Base-by-base conservation (phyloP, 352 stramenopile species). In the Globisporangium spinosum region DNA sequence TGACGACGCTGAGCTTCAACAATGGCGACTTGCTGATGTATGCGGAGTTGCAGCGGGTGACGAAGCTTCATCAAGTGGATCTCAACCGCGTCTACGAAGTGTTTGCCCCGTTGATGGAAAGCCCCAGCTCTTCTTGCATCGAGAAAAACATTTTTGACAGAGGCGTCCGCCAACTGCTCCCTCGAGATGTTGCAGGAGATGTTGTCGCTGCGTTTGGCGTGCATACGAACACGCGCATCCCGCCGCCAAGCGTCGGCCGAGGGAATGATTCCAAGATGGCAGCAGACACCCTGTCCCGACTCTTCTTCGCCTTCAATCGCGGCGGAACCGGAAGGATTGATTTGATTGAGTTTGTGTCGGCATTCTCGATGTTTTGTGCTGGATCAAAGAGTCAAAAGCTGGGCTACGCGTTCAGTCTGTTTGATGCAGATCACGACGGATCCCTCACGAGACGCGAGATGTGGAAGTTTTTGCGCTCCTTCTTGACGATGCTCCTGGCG, bases 361-460 rank as follows among this genome's bases (percentile, higher is more conserved):
- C 94, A 20, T 91, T 98, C 56, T 95, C 89, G 4, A 84, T 99
- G 6, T 89, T 99, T 27, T 98, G 87, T 58, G 91, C 85, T 3
- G 97, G 96, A 2, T 98, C 95, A 29, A 99, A 99, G 72, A 98
- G 93, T 62, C 91, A 95, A 45, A 99, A 99, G 64, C 83, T 99
- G 0, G 89, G 89, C 6, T 97, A 97, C 57, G 85, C 89, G 1
- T 97, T 91, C 65, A 78, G 78, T 10, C 57, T 97, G n/a, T 98
- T 98, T 70, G 95, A 98, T 68, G 76, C 83, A 32, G 89, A 98
- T 70, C 84, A 87, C 71, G 85, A 98, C 66, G 90, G 93, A 6
- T 86, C 85, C 15, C 76, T 99, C n/a, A 96, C 89, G 12, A 79
- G 85, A n/a, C 79, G 89, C 45, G 93, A 98, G 60, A 94, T 98